phyloP scores from a whole-genome alignment of 1,139 yeast genomes.

The Geotrichum candidum region DNA sequence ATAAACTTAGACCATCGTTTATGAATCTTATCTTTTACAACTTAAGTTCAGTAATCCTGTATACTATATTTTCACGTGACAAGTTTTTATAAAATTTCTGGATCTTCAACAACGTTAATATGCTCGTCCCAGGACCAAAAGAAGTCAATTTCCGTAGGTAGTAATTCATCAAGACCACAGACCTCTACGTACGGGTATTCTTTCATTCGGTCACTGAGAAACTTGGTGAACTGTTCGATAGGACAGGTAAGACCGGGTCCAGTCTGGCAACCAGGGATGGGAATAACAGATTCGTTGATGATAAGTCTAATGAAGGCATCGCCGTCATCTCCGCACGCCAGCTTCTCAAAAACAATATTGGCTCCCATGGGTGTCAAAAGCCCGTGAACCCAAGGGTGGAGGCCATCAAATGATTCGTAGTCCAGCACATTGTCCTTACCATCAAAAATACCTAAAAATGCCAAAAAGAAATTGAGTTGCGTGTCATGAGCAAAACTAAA shows the following conservation, averaged over 20 bases:
- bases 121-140: constrained; percentile 20
- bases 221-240: constrained; percentile 18
- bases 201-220: neutral
- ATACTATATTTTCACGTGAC: no score
- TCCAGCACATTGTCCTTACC: constrained; percentile 36
- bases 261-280: constrained; percentile 41
- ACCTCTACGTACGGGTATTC: constrained; percentile 1
- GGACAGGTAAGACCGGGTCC: constrained; percentile 45
- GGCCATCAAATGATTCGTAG: neutral
- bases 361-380: constrained; percentile 55
- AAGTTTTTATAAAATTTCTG: constrained; percentile 3
- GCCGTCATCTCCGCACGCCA: constrained; percentile 34
- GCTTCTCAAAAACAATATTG: constrained; percentile 45
- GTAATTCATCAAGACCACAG: constrained; percentile 3
- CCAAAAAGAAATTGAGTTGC: constrained; percentile 42
- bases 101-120: constrained; percentile 4
- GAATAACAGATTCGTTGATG: constrained; percentile 53
- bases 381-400: constrained; percentile 42
- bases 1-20: no score
- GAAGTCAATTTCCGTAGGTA: constrained; percentile 19
- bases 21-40: no score
- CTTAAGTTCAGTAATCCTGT: no score
- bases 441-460: constrained; percentile 44
- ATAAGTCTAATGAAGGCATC: constrained; percentile 42
- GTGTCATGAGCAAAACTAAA: constrained; percentile 51